A percentile compares a stretch with the other conserved stretches of the same genome.
Conservation (phyloP, 2,329 filamentous ascomycete genomes). For the Fusarium chuoi region DNA sequence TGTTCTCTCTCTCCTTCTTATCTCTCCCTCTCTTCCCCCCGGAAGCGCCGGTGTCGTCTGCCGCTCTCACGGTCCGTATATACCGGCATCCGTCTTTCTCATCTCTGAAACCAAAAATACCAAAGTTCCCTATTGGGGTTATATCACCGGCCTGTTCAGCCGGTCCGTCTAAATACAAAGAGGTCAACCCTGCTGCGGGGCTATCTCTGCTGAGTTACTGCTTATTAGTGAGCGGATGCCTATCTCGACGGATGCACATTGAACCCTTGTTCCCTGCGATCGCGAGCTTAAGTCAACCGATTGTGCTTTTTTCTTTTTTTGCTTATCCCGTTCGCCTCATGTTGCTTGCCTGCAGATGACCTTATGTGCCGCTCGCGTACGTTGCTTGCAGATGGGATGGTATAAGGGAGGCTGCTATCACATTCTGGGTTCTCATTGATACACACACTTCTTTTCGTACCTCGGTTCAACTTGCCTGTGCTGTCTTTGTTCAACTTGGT, state of each 20-base stretch:
- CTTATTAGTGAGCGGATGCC: constrained; percentile 12
- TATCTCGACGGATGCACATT: constrained; percentile 14
- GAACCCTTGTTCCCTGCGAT: constrained; percentile 31
- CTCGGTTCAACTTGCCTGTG: constrained; percentile 10
- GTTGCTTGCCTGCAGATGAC: constrained; percentile 17
- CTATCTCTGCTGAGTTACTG: neutral
- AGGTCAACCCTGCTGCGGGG: neutral
- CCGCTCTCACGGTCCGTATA: constrained; percentile 42
- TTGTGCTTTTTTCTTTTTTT: neutral
- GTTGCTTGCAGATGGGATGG: neutral
- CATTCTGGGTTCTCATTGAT: neutral
- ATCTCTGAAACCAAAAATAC: neutral
- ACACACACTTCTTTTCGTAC: neutral
- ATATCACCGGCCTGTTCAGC: constrained; percentile 17
- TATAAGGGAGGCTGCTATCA: constrained; percentile 18
- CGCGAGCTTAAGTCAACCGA: neutral
- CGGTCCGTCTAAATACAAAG: constrained; percentile 17
- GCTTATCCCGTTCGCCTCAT: constrained; percentile 7
- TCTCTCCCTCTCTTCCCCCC: neutral
- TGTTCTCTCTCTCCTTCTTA: neutral
- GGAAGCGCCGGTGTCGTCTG: neutral
- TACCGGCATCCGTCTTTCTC: constrained; percentile 29
- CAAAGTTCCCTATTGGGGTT: neutral
- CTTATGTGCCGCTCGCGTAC: constrained; percentile 19
- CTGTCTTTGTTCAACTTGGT: neutral